A percentile compares a stretch with the other conserved stretches of the same genome.
Evolutionary conservation across 208 protist genomes (phyloP).

Genomic region (Leishmania braziliensis): DNA sequence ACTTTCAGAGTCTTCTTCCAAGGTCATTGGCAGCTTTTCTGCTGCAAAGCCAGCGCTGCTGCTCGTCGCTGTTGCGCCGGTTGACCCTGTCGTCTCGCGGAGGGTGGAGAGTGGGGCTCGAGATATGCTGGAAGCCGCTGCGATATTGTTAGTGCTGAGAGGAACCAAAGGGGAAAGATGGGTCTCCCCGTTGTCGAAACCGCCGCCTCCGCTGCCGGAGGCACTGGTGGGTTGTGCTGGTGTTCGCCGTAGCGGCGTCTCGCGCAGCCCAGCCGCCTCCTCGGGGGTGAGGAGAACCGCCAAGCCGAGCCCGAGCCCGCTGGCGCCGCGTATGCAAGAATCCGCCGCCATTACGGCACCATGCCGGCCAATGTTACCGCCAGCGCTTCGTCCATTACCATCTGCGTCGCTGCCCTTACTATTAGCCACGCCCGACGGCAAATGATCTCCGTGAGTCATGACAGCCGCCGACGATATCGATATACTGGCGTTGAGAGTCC

Average conservation of each 20-base stretch:
- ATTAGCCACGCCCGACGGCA: background rate
- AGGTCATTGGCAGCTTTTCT: background rate
- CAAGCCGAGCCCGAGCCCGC: conserved; percentile 1
- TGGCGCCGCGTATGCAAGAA: background rate
- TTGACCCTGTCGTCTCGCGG: background rate
- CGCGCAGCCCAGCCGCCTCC: background rate
- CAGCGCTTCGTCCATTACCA: background rate
- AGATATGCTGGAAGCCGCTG: background rate
- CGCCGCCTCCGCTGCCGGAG: background rate
- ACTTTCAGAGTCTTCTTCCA: background rate
- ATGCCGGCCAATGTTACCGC: background rate
- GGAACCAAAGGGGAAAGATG: background rate
- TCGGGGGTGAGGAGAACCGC: conserved; percentile 4
- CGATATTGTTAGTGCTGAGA: background rate
- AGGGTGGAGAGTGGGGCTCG: background rate
- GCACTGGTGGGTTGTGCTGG: background rate
- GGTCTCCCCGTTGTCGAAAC: background rate
- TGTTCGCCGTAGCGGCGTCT: background rate
- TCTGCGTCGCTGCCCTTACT: background rate
- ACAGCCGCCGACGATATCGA: background rate
- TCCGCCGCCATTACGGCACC: background rate
- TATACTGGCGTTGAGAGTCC: background rate
- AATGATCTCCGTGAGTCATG: background rate
- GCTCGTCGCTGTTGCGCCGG: background rate
- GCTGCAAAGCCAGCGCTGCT: background rate